Conservation (phyloP, 371 early-diverging fungal species). For the Umbelopsis sp. region DNA sequence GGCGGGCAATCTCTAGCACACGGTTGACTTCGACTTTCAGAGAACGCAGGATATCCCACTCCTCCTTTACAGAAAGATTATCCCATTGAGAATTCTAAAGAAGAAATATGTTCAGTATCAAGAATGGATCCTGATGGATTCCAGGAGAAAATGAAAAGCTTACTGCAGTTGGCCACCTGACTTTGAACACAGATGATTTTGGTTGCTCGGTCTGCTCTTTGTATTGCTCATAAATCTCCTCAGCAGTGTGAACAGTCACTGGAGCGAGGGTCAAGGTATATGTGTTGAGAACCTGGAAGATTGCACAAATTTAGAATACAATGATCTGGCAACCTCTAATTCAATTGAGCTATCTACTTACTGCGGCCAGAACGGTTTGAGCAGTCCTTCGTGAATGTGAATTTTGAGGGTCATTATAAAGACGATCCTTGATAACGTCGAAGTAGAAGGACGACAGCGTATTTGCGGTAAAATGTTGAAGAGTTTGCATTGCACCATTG, state of each 20-base stretch:
- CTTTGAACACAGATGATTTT: slow-evolving; percentile 64
- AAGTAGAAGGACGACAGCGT: slow-evolving; percentile 82
- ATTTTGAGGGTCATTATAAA: slow-evolving; percentile 64
- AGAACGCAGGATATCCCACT: slow-evolving; percentile 60
- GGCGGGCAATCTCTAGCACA: slow-evolving; percentile 68
- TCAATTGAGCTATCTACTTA: slow-evolving; percentile 23
- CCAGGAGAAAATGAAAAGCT: neutral
- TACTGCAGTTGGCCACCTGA: slow-evolving; percentile 62
- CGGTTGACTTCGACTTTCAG: slow-evolving; percentile 69
- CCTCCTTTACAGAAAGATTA: slow-evolving; percentile 45
- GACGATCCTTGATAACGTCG: slow-evolving; percentile 82
- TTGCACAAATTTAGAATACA: no score
- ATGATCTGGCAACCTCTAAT: no score
- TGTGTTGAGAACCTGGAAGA: slow-evolving; percentile 55
- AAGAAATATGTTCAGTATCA: no score
- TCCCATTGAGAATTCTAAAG: slow-evolving; percentile 56
- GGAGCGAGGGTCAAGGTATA: slow-evolving; percentile 72
- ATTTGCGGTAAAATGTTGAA: slow-evolving; percentile 72
- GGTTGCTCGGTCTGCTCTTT: slow-evolving; percentile 42
- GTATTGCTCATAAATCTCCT: slow-evolving; percentile 78
- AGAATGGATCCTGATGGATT: neutral
- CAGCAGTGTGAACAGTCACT: slow-evolving; percentile 74
- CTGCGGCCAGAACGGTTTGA: slow-evolving; percentile 74
- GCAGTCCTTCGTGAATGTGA: slow-evolving; percentile 57
- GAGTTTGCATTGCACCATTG: slow-evolving; percentile 64